phyloP scores from a whole-genome alignment of 2,329 filamentous ascomycete genomes.

The Dactylellina sp. region DNA sequence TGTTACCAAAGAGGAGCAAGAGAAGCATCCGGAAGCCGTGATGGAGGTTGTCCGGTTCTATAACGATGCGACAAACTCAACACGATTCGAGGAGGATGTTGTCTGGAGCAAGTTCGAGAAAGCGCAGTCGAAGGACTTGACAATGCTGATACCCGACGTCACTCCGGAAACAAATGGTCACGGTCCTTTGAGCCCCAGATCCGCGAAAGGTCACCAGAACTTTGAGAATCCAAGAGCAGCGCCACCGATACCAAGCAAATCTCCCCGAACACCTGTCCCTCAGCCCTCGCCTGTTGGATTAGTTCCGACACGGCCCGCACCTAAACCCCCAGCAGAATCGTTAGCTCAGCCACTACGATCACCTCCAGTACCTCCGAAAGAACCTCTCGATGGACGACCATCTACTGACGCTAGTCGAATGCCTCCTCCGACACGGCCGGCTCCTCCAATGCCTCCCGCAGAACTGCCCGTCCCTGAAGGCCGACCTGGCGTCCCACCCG shows the following conservation, averaged over 20 bases:
- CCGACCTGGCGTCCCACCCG: constrained; percentile 43
- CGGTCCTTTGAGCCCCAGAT: constrained; percentile 51
- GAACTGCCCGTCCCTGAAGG: constrained; percentile 37
- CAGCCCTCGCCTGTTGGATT: constrained; percentile 63
- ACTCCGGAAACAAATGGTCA: constrained; percentile 58
- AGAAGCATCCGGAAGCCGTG: constrained; percentile 94
- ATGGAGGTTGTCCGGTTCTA: constrained; percentile 97
- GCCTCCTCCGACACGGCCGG: constrained; percentile 50
- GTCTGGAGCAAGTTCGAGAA: constrained; percentile 97
- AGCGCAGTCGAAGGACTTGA: constrained; percentile 70
- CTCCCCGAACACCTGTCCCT: constrained; percentile 65
- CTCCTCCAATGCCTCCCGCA: constrained; percentile 35
- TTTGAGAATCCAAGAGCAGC: constrained; percentile 97
- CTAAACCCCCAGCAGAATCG: constrained; percentile 78
- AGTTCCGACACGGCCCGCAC: constrained; percentile 85
- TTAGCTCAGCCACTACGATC: constrained; percentile 67
- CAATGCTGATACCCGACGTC: constrained; percentile 64
- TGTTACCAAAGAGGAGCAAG: constrained; percentile 94
- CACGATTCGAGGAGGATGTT: constrained; percentile 76
- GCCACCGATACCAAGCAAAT: constrained; percentile 79
- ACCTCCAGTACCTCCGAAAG: constrained; percentile 70
- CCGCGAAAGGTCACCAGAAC: constrained; percentile 66
- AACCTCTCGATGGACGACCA: constrained; percentile 49
- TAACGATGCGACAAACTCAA: constrained; percentile 87
- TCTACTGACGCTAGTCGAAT: constrained; percentile 41